Conservation (phyloP, 2,329 filamentous ascomycete species). For the Pseudohalonectria lignicola region DNA sequence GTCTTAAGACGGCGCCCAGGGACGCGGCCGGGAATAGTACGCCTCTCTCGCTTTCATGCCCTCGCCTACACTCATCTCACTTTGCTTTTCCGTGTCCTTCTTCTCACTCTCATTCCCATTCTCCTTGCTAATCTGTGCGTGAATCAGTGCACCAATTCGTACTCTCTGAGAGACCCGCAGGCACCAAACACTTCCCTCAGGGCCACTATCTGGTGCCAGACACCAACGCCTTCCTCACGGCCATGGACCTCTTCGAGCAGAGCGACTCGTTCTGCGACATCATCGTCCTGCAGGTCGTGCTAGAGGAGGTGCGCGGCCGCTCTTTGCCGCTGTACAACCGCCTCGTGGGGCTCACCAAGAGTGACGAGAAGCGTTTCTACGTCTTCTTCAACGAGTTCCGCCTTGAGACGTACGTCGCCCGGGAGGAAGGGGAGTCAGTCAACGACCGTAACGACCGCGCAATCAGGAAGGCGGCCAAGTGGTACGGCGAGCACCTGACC, state of each 20-base stretch:
- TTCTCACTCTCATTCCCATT: too few relatives aligned
- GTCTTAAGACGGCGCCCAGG: conserved; percentile 61
- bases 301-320: conserved; percentile 90
- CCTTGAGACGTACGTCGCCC: conserved; percentile 74
- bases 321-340: conserved; percentile 93
- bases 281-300: conserved; percentile 88
- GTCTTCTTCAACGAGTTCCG: conserved; percentile 99
- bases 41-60: conserved; percentile 13
- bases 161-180: conserved; percentile 78
- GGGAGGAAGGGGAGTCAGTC: conserved; percentile 60
- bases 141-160: conserved; percentile 79
- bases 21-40: conserved; percentile 70
- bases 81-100: background rate
- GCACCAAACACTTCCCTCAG: conserved; percentile 68
- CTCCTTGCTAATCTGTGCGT: too few relatives aligned
- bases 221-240: conserved; percentile 89
- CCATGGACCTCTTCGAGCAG: conserved; percentile 95
- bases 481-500: conserved; percentile 80
- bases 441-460: conserved; percentile 96
- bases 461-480: conserved; percentile 73
- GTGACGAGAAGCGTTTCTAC: conserved; percentile 94
- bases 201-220: conserved; percentile 94
- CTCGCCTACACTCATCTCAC: too few relatives aligned
- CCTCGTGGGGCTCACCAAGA: conserved; percentile 80
- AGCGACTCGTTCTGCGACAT: conserved; percentile 90